Percentiles rank a stretch among this genome's conserved stretches.
These are phyloP conservation scores for Sanghuangporus baumii DNA, from an alignment of 1,284 basidiomycete genomes.

Conservation along the genomic window DNA sequence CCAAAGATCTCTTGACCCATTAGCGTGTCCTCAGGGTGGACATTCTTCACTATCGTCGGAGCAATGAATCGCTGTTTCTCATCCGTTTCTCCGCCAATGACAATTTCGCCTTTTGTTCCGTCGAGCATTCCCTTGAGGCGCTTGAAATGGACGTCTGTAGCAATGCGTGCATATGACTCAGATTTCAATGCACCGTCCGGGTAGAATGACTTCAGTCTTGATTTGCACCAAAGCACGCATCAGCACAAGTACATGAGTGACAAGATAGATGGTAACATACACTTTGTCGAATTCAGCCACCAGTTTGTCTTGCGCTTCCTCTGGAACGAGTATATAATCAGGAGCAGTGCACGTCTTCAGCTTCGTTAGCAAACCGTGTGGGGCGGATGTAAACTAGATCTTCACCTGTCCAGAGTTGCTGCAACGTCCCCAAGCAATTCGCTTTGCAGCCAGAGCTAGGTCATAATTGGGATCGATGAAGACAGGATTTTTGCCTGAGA, in stretches of 20 bases:
- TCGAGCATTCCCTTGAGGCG: conserved; percentile 63
- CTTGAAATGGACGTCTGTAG: conserved; percentile 48
- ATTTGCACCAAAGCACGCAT: background rate
- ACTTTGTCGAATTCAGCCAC: conserved; percentile 55
- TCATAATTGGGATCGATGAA: conserved; percentile 70
- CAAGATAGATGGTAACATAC: conserved; percentile 32
- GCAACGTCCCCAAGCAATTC: conserved; percentile 78
- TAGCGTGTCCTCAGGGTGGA: conserved; percentile 58
- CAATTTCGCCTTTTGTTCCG: conserved; percentile 64
- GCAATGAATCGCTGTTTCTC: conserved; percentile 54
- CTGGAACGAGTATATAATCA: conserved; percentile 77
- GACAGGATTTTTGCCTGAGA: conserved; percentile 77
- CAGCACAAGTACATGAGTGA: conserved; percentile 7
- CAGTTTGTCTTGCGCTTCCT: conserved; percentile 57
- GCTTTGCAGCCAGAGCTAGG: conserved; percentile 49
- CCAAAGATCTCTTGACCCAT: conserved; percentile 83
- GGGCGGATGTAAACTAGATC: background rate
- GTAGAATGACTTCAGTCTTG: conserved; percentile 48
- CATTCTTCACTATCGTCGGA: conserved; percentile 64
- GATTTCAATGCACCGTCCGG: conserved; percentile 43
- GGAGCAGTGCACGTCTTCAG: conserved; percentile 52
- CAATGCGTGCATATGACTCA: conserved; percentile 42
- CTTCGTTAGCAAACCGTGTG: background rate
- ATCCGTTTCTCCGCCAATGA: conserved; percentile 66
- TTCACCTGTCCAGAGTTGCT: conserved; percentile 69